These are phyloP conservation scores for Falciphora oryzae DNA, from an alignment of 2,329 filamentous ascomycete genomes.

Conservation along the genomic window DNA sequence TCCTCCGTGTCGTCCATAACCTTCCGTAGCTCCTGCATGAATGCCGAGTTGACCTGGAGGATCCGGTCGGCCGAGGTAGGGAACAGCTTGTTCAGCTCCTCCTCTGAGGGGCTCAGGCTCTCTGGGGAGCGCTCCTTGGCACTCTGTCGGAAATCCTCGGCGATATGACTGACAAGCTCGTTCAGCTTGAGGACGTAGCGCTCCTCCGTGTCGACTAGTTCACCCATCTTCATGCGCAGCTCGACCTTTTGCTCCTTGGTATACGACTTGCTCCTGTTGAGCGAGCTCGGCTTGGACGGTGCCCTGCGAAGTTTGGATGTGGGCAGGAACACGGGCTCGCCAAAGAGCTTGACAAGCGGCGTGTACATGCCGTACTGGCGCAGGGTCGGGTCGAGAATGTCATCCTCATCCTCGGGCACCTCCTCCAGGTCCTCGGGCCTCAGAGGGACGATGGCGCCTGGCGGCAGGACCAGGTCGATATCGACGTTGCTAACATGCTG, in stretches of 20 bases:
- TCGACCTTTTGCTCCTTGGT: slow-evolving; percentile 76
- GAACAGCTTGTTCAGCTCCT: slow-evolving; percentile 72
- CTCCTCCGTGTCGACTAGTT: slow-evolving; percentile 89
- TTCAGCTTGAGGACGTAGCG: slow-evolving; percentile 86
- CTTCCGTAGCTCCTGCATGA: slow-evolving; percentile 68
- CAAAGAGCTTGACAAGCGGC: slow-evolving; percentile 70
- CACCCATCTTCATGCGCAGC: slow-evolving; percentile 80
- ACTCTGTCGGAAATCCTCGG: slow-evolving; percentile 70
- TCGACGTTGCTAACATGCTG: slow-evolving; percentile 83
- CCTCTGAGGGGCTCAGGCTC: slow-evolving; percentile 65
- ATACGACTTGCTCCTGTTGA: slow-evolving; percentile 74
- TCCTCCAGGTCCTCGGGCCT: slow-evolving; percentile 55
- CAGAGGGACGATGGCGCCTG: slow-evolving; percentile 65
- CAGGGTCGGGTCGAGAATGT: slow-evolving; percentile 57
- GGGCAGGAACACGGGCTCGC: slow-evolving; percentile 79
- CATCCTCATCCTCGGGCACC: slow-evolving; percentile 56
- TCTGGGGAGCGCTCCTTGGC: slow-evolving; percentile 51
- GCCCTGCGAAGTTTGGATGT: slow-evolving; percentile 79
- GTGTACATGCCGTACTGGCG: slow-evolving; percentile 74
- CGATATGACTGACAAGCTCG: slow-evolving; percentile 75
- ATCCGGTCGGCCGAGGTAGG: slow-evolving; percentile 76
- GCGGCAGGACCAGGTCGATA: slow-evolving; percentile 78
- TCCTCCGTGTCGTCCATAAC: slow-evolving; percentile 81
- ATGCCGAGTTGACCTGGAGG: slow-evolving; percentile 72
- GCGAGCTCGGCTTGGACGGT: slow-evolving; percentile 76